Evolutionary conservation across 495 filamentous ascomycete genomes (phyloP), one percentile per base, ranked within the genome.

Genomic region (Penicillium pulvis): DNA sequence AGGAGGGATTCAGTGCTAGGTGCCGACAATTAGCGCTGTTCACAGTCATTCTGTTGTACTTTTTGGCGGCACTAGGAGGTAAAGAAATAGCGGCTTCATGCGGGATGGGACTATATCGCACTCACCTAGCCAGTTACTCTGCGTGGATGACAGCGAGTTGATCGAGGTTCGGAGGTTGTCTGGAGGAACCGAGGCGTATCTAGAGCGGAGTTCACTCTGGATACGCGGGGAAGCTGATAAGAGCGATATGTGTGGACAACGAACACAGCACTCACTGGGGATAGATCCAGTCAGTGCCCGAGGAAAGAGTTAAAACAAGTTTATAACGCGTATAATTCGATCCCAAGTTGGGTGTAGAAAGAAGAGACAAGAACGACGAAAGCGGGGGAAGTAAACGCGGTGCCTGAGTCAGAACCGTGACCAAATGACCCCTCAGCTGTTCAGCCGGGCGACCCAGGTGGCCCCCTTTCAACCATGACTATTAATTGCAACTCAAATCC

Each of bases 201-300:
- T 63, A 46, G 61, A 68, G 67, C 61, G 64, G 61, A 53, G 53
- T 11, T 46, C 54, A 58, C 65, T 63, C 53, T 65, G 53, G 62
- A 70, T 56, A 63, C 67, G 67, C 64, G 64, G 64, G 61, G 67
- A 67, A 67, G 67, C 59, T 58, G 62, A 67, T 68, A 70, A 68
- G 61, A 53, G 35, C 30, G 64, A 70, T 63, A 61, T 55, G 57
- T n/a, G 17, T 16, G 41, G 36, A 39, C 10, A 14, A 51, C 28
- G 28, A 45, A 63, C 36, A 59, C 53, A 60, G 56, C 45, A 64
- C 62, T 33, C 50, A 49, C 53, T 64, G 56, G 57, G 51, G n/a
- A 8, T 49, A n/a, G 19, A 33, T 49, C 46, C 46, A 49, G 46
- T 49, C 44, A 49, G 46, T 49, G 46, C 46, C 16, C 16, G 30